Evolutionary conservation across 139 green algal genomes (phyloP).

Genomic region (Chlamydomonas incerta): DNA sequence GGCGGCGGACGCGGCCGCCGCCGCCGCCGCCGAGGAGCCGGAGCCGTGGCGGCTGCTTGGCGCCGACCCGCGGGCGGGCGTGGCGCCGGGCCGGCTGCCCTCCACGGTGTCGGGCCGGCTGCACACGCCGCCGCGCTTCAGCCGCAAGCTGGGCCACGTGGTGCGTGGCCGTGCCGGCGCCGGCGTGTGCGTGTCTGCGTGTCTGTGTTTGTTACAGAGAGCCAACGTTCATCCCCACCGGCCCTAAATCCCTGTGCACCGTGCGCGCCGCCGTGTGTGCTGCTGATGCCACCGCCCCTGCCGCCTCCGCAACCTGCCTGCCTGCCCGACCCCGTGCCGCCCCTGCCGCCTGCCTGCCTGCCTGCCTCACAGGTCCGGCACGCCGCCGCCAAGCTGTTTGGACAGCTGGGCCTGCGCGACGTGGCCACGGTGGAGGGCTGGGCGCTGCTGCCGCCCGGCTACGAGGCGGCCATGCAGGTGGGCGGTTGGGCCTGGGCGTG

Average conservation of each 20-base stretch:
- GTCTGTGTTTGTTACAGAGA: too few relatives aligned
- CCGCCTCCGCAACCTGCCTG: too few relatives aligned
- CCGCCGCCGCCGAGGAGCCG: not conserved
- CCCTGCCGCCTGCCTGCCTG: too few relatives aligned
- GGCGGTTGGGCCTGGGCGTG: too few relatives aligned
- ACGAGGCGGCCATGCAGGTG: too few relatives aligned
- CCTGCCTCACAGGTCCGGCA: slow-evolving; percentile 41
- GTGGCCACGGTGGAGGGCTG: slow-evolving; percentile 75
- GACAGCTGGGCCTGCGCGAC: slow-evolving; percentile 68
- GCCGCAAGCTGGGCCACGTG: slow-evolving; percentile 44
- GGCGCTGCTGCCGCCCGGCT: slow-evolving; percentile 49
- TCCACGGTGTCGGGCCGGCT: not conserved
- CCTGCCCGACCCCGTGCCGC: too few relatives aligned
- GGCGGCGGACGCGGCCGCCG: slow-evolving; percentile 1
- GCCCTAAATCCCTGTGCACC: too few relatives aligned
- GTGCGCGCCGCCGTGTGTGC: too few relatives aligned
- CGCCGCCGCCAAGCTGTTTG: slow-evolving; percentile 66
- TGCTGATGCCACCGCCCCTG: too few relatives aligned
- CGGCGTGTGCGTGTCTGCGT: too few relatives aligned
- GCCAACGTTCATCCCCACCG: too few relatives aligned
- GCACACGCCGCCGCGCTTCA: slow-evolving; percentile 64
- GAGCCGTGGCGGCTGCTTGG: slow-evolving; percentile 7
- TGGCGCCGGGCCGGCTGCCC: not conserved
- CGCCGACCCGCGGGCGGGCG: not conserved
- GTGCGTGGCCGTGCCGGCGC: too few relatives aligned